Evolutionary conservation across 73 alveolate genomes (phyloP).

Genomic region (Paramecium tetraurelia): DNA sequence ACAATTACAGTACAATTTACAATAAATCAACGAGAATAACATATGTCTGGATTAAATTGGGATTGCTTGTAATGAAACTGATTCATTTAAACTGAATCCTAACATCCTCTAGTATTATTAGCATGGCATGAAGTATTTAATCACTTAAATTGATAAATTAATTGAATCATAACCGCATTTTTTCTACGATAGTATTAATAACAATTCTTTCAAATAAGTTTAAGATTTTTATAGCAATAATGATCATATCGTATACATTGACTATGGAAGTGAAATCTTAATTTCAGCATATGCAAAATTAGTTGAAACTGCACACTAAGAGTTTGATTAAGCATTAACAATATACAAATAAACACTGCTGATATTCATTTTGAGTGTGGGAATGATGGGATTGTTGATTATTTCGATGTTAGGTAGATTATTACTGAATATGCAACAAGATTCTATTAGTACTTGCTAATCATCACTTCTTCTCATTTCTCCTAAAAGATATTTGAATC

Average conservation of each 20-base stretch:
- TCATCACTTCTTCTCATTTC: not conserved
- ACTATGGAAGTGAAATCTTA: not conserved
- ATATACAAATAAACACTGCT: not conserved
- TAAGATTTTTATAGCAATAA: not conserved
- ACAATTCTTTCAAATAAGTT: not conserved
- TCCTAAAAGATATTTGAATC: not conserved
- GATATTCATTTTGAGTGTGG: conserved; percentile 1
- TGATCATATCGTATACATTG: not conserved
- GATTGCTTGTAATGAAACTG: not conserved
- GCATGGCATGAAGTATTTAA: not conserved
- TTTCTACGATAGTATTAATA: not conserved
- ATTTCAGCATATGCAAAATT: not conserved
- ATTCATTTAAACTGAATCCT: not conserved
- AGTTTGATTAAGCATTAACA: not conserved
- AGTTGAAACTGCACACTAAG: not conserved
- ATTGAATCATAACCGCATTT: not conserved
- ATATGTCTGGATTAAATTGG: not conserved
- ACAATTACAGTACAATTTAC: not conserved
- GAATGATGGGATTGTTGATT: not conserved
- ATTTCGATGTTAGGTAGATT: not conserved
- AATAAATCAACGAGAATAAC: not conserved
- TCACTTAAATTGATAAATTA: not conserved
- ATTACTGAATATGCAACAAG: not conserved
- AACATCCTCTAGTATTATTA: not conserved
- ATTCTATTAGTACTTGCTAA: not conserved